These are phyloP conservation scores for Kernera saxatilis DNA, from an alignment of 345 rosid species.

Conservation along the genomic window DNA sequence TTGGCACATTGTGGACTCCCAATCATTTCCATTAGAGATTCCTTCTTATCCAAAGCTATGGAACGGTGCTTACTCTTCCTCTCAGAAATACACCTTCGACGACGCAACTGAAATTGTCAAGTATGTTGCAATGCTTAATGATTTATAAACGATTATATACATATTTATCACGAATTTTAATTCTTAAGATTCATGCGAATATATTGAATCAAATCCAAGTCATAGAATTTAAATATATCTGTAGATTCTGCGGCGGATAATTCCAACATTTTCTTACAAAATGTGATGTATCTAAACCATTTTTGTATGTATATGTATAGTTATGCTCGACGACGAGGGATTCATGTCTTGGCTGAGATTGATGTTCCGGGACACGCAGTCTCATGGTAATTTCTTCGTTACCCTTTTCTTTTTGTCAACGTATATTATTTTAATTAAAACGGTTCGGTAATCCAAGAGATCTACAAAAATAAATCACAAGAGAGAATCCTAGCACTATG, in stretches of 20 bases:
- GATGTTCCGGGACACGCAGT: constrained; percentile 79
- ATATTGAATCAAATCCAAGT: no score
- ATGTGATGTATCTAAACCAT: not conserved
- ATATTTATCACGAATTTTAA: not conserved
- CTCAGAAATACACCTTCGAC: constrained; percentile 48
- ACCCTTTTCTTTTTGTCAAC: not conserved
- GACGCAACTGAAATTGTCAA: constrained; percentile 65
- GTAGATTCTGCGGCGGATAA: not conserved
- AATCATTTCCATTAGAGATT: constrained; percentile 67
- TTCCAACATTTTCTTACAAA: not conserved
- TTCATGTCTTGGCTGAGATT: constrained; percentile 64
- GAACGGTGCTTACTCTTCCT: constrained; percentile 59
- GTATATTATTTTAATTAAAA: no score
- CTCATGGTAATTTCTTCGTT: constrained; percentile 43
- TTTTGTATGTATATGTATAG: constrained; percentile 30
- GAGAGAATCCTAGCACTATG: no score
- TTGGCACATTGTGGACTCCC: constrained; percentile 72
- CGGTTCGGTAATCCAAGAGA: no score
- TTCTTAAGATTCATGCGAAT: not conserved
- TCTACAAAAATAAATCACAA: no score
- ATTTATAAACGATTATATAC: not conserved
- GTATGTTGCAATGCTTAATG: not conserved
- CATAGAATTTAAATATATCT: not conserved
- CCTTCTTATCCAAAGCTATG: constrained; percentile 75
- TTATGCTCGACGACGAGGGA: constrained; percentile 52